These are phyloP conservation scores for Vigna trinervia DNA, from an alignment of 306 rosid species.

Conservation along the genomic window DNA sequence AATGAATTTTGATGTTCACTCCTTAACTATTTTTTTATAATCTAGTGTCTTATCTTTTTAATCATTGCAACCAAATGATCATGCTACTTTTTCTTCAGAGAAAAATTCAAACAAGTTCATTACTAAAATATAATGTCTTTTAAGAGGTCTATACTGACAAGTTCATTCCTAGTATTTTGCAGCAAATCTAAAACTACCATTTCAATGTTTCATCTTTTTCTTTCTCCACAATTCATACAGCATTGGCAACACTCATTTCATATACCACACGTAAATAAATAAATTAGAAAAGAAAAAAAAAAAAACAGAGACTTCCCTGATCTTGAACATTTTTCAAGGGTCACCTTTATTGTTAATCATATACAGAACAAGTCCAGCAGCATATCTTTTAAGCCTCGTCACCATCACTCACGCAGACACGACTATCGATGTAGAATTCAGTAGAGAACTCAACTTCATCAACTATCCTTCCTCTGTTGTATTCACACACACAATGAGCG, in stretches of 20 bases:
- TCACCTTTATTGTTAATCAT: slow-evolving; percentile 31
- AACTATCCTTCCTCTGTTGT: slow-evolving; percentile 73
- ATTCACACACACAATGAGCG: slow-evolving; percentile 22
- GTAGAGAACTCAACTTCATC: slow-evolving; percentile 70
- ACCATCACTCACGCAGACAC: slow-evolving; percentile 63
- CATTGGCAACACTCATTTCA: slow-evolving; percentile 15
- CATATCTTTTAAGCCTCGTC: slow-evolving; percentile 64
- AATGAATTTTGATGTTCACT: no score
- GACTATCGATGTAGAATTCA: slow-evolving; percentile 68
- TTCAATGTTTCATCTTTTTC: slow-evolving; percentile 26
- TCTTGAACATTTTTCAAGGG: slow-evolving; percentile 27
- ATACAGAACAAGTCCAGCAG: slow-evolving; percentile 29
- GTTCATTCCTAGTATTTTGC: slow-evolving; percentile 19
- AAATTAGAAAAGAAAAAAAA: not conserved
- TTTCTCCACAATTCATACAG: slow-evolving; percentile 19
- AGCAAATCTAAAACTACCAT: slow-evolving; percentile 14
- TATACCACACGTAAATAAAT: not conserved
- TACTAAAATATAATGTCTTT: no score
- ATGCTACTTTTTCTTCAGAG: no score
- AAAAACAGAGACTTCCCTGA: not conserved
- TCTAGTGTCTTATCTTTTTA: no score
- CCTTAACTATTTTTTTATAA: no score
- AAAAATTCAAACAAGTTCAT: no score
- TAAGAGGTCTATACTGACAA: no score
- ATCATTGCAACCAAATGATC: no score